Conservation (phyloP, 768 basidiomycete genomes). For the Tulasnella sp. region DNA sequence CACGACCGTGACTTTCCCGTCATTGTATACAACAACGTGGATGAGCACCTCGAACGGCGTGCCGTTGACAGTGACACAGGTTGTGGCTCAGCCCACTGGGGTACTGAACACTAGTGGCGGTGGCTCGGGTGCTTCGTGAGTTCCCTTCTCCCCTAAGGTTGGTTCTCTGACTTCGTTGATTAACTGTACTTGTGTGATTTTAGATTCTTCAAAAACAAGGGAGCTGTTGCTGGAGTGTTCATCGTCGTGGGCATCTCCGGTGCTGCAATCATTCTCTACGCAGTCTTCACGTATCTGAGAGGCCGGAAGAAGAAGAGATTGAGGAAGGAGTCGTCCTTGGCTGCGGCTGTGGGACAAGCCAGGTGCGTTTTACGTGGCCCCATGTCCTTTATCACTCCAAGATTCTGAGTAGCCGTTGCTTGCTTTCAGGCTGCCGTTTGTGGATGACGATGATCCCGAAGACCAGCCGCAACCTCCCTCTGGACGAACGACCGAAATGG, state of each 20-base stretch:
- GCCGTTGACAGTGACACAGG: conserved; percentile 48
- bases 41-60: conserved; percentile 47
- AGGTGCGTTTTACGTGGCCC: conserved; percentile 9
- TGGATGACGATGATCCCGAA: conserved; percentile 7
- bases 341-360: neutral
- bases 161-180: neutral
- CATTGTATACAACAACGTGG: conserved; percentile 38
- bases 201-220: conserved; percentile 73
- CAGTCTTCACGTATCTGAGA: conserved; percentile 30
- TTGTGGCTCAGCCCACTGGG: conserved; percentile 63
- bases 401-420: too few species aligned
- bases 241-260: conserved; percentile 59
- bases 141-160: conserved; percentile 9
- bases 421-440: conserved; percentile 6
- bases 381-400: too few species aligned
- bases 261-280: conserved; percentile 36
- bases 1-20: conserved; percentile 34
- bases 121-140: conserved; percentile 23
- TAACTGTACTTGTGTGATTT: neutral
- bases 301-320: conserved; percentile 5
- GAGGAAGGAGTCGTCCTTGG: conserved; percentile 2
- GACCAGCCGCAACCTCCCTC: neutral
- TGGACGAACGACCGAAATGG: conserved; percentile 5
- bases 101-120: conserved; percentile 37
- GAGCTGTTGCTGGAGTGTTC: conserved; percentile 66